These are phyloP conservation scores for Didymella exigua DNA, from an alignment of 2,329 filamentous ascomycete genomes.

Conservation along the genomic window DNA sequence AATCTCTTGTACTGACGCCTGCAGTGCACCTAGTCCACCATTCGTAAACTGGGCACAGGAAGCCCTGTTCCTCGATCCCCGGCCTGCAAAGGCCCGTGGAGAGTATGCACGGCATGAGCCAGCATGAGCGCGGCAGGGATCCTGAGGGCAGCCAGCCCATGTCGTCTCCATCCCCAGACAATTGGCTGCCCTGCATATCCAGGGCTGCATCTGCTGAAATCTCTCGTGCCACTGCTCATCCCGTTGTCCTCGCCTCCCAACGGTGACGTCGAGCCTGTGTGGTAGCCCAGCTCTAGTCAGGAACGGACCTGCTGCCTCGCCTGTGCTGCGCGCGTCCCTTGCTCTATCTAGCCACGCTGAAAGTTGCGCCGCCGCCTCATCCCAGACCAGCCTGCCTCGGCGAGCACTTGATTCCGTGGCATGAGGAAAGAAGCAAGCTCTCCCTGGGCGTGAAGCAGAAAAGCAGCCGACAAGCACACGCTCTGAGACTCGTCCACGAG, in stretches of 20 bases:
- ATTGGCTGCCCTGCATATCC: constrained; percentile 1
- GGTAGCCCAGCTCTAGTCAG: constrained; percentile 3
- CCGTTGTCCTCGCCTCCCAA: not conserved
- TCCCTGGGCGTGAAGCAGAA: not conserved
- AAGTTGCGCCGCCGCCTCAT: constrained; percentile 12
- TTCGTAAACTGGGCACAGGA: constrained; percentile 4
- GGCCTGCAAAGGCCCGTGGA: not conserved
- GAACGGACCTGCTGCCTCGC: not conserved
- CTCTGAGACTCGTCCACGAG: not conserved
- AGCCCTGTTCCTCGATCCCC: constrained; percentile 13
- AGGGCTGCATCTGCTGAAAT: not conserved
- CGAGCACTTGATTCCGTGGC: not conserved
- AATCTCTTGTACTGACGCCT: constrained; percentile 9
- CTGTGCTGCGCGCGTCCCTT: constrained; percentile 4
- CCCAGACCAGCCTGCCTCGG: constrained; percentile 2
- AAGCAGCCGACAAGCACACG: not conserved
- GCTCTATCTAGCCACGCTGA: not conserved
- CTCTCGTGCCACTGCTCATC: not conserved
- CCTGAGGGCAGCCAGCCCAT: not conserved
- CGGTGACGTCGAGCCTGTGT: not conserved
- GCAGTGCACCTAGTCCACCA: not conserved
- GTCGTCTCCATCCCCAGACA: not conserved
- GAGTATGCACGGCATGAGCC: not conserved
- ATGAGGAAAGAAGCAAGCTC: constrained; percentile 6
- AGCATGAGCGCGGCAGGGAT: constrained; percentile 8